Evolutionary conservation across 176 grass and related monocot species (phyloP).

Genomic region (Lolium rigidum): DNA sequence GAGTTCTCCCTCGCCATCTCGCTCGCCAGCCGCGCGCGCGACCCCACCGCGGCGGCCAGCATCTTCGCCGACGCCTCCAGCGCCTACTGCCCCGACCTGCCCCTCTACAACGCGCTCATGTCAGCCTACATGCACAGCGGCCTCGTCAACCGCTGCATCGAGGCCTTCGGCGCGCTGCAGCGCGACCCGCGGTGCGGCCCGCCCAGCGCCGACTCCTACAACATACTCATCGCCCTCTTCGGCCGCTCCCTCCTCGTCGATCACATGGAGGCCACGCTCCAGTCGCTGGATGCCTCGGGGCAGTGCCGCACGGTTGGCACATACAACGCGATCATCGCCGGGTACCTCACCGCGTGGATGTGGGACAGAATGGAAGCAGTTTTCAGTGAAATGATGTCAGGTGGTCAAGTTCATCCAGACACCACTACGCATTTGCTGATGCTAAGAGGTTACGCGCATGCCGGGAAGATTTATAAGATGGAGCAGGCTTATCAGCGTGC

Average conservation of each 20-base stretch:
- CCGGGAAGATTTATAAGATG: constrained; percentile 77
- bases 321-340: constrained; percentile 75
- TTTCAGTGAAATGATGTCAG: constrained; percentile 59
- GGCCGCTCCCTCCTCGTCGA: constrained; percentile 78
- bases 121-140: constrained; percentile 79
- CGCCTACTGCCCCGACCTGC: constrained; percentile 47
- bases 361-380: constrained; percentile 83
- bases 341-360: constrained; percentile 78
- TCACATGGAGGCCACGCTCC: constrained; percentile 71
- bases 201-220: constrained; percentile 74
- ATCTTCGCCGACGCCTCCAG: constrained; percentile 64
- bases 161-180: constrained; percentile 55
- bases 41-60: constrained; percentile 42
- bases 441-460: constrained; percentile 78
- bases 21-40: constrained; percentile 62
- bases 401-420: constrained; percentile 63
- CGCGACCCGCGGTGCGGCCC: constrained; percentile 58
- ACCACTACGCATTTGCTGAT: constrained; percentile 72
- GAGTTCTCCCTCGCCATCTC: constrained; percentile 87
- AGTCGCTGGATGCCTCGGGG: constrained; percentile 59
- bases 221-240: constrained; percentile 82
- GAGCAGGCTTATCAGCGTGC: constrained; percentile 69
- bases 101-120: constrained; percentile 90
- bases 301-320: constrained; percentile 61
- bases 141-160: constrained; percentile 51